Evolutionary conservation across 257 asterid species (phyloP).

Genomic region (Osmanthus fragrans): DNA sequence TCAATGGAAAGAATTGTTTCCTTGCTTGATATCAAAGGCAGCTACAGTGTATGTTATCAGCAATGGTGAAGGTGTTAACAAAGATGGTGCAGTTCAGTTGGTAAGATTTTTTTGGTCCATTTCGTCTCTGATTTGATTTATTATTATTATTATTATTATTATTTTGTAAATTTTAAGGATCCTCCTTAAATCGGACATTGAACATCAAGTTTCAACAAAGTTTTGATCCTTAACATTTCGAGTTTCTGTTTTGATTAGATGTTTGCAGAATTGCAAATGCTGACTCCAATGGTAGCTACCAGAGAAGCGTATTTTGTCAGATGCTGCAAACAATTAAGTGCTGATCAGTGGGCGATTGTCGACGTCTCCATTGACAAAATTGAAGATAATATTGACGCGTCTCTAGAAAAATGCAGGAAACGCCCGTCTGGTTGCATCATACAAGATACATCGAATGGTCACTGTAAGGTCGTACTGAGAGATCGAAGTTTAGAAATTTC

Average conservation of each 20-base stretch:
- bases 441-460: conserved; percentile 75
- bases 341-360: conserved; percentile 76
- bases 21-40: conserved; percentile 71
- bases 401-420: conserved; percentile 64
- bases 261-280: conserved; percentile 88
- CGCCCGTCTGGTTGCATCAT: conserved; percentile 92
- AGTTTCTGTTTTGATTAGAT: conserved; percentile 38
- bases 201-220: neutral
- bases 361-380: conserved; percentile 73
- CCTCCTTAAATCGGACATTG: neutral
- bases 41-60: conserved; percentile 61
- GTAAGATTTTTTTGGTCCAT: conserved; percentile 33
- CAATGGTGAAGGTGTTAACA: conserved; percentile 63
- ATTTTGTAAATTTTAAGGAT: neutral
- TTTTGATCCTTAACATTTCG: neutral
- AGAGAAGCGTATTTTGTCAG: conserved; percentile 77
- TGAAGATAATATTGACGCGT: conserved; percentile 58
- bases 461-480: conserved; percentile 64
- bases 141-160: too few relatives aligned
- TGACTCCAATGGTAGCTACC: conserved; percentile 79
- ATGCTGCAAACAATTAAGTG: conserved; percentile 54
- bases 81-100: conserved; percentile 75
- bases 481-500: neutral
- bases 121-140: neutral
- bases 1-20: conserved; percentile 82